Evolutionary conservation across 2,329 filamentous ascomycete genomes (phyloP), one percentile per base, ranked within the genome.

Genomic region (Xylariaceae sp.): DNA sequence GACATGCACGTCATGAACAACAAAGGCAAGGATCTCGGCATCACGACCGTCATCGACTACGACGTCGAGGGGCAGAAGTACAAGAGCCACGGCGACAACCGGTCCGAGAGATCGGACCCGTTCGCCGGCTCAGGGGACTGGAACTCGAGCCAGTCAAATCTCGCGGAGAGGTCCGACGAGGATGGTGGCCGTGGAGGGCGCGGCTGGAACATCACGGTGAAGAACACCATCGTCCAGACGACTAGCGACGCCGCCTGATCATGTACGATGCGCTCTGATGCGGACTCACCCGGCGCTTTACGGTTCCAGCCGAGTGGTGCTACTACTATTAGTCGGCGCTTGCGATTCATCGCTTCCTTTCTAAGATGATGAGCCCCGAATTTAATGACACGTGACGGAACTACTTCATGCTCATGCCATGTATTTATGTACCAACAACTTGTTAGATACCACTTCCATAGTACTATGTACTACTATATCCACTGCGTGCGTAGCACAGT

Each of bases 181-280:
- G 24, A 28, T 12, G 28, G 36, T 13, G 17, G 32, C 12, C 15
- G 33, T 6, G 8, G 19, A 6, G 19, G 19, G 16, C 32, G 18
- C 9, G 26, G 41, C 12, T 49, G 47, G 47, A 44, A 44, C 15
- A 45, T 49, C 32, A 43, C 34, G 13, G 48, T 50, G 22, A 45
- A 45, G 35, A 45, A 45, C 26, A 39, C 43, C 3, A 48, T 48
- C 19, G 38, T 48, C n/a, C 49, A 51, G 44, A 45, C 43, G 30
- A n/a, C 30, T 17, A 32, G 30, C 30, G 8, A 17, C 15, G 13
- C 30, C 30, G 30, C 15, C 15, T 32, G 30, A 32, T 29, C n/a
- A n/a, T n/a, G n/a, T n/a, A n/a, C n/a, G n/a, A n/a, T n/a, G n/a
- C n/a, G n/a, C n/a, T n/a, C n/a, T n/a, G n/a, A n/a, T n/a, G n/a